phyloP scores from a whole-genome alignment of 306 rosid species.

The Begonia fuchsioides region DNA sequence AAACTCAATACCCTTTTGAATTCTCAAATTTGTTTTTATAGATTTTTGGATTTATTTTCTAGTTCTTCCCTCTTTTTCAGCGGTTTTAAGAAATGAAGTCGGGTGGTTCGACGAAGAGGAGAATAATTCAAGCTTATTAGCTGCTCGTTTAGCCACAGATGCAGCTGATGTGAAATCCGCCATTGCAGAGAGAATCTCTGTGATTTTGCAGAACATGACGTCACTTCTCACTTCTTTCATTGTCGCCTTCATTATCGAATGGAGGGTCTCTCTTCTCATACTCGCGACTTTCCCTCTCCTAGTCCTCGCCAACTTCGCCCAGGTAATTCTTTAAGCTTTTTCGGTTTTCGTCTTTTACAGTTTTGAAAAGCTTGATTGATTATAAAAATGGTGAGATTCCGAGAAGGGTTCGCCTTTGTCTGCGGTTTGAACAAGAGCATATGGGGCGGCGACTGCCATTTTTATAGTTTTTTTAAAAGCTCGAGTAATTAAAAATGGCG shows the following conservation, averaged over 20 bases:
- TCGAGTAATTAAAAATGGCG: too few species aligned
- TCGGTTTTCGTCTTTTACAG: too few species aligned
- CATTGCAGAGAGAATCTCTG: constrained; percentile 92
- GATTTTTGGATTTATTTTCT: not conserved
- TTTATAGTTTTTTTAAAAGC: constrained; percentile 6
- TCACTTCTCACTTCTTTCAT: constrained; percentile 93
- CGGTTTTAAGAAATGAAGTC: constrained; percentile 88
- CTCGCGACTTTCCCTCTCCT: constrained; percentile 83
- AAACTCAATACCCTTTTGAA: not conserved
- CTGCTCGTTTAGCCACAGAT: constrained; percentile 80
- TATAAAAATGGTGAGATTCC: constrained; percentile 5
- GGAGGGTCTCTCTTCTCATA: constrained; percentile 97
- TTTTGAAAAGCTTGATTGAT: too few species aligned
- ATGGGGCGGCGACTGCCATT: constrained; percentile 12
- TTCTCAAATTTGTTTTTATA: not conserved
- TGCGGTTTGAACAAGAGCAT: not conserved
- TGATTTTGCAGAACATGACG: constrained; percentile 88
- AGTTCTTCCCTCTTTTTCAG: constrained; percentile 13
- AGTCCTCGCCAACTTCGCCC: constrained; percentile 93
- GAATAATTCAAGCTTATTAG: constrained; percentile 85
- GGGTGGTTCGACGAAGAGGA: constrained; percentile 99
- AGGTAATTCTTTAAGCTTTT: constrained; percentile 35
- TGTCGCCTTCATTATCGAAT: constrained; percentile 93
- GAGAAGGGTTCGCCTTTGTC: too few species aligned
- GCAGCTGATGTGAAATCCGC: constrained; percentile 98